These are phyloP conservation scores for Heterococcus sp. DNA, from an alignment of 108 stramenopile genomes.

Conservation along the genomic window DNA sequence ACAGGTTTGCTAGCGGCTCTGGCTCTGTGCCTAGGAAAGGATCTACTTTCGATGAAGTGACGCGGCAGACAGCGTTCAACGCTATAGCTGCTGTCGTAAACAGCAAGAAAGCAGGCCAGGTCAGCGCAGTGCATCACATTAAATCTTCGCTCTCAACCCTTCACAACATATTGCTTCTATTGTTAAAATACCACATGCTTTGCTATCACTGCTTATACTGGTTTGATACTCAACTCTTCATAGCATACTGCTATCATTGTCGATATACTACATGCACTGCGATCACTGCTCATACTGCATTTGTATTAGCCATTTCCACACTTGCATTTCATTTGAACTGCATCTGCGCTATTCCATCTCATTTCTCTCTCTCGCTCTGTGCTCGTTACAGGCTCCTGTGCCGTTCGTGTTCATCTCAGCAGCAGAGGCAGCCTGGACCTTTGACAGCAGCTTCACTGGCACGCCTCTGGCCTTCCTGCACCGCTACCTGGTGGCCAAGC, in stretches of 20 bases:
- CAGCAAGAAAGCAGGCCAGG: neutral
- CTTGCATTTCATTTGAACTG: too few relatives aligned
- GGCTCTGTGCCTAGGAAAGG: constrained; percentile 42
- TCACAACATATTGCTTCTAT: neutral
- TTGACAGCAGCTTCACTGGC: constrained; percentile 21
- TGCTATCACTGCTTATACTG: neutral
- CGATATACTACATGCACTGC: too few relatives aligned
- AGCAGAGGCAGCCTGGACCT: constrained; percentile 48
- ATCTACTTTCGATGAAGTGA: constrained; percentile 46
- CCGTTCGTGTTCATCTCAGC: constrained; percentile 51
- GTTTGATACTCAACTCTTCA: too few relatives aligned
- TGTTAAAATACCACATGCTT: neutral
- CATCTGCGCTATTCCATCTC: too few relatives aligned
- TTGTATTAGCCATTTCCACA: too few relatives aligned
- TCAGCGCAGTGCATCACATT: neutral
- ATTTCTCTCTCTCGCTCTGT: too few relatives aligned
- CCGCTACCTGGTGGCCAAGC: constrained; percentile 48
- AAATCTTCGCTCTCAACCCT: neutral
- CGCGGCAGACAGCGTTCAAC: constrained; percentile 45
- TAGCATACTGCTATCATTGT: too few relatives aligned
- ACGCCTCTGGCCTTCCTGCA: constrained; percentile 33
- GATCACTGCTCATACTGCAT: too few relatives aligned
- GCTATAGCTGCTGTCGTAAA: constrained; percentile 11
- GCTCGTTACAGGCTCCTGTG: constrained; percentile 2
- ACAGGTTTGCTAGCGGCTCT: constrained; percentile 46